Evolutionary conservation across 2,329 filamentous ascomycete genomes (phyloP).

Genomic region (Microsporum audouinii): DNA sequence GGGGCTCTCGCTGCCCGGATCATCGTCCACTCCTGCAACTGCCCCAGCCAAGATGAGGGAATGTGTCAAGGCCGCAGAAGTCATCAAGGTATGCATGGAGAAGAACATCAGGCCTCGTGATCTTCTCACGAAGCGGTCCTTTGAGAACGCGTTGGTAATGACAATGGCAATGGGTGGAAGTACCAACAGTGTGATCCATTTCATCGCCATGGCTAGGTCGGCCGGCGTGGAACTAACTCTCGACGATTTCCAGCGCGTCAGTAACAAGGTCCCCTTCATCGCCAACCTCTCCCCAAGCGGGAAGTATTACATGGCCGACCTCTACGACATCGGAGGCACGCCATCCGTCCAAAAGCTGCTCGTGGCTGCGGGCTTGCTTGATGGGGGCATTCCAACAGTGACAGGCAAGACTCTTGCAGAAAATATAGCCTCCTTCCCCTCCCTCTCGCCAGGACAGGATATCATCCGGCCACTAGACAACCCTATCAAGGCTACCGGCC

Average conservation of each 20-base stretch:
- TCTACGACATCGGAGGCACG: constrained; percentile 75
- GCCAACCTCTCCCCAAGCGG: constrained; percentile 77
- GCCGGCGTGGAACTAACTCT: constrained; percentile 66
- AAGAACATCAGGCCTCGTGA: constrained; percentile 70
- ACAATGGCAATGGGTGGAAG: constrained; percentile 87
- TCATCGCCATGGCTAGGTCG: constrained; percentile 80
- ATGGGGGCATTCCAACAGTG: constrained; percentile 68
- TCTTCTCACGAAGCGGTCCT: constrained; percentile 65
- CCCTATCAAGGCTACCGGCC: constrained; percentile 76
- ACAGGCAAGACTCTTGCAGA: constrained; percentile 75
- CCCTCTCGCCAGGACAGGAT: constrained; percentile 63
- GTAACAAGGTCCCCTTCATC: constrained; percentile 72
- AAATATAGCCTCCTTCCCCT: constrained; percentile 67
- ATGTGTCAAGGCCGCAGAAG: constrained; percentile 67
- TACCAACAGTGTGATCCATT: constrained; percentile 80
- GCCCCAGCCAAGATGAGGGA: constrained; percentile 78
- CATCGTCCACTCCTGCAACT: constrained; percentile 68
- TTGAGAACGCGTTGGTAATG: constrained; percentile 80
- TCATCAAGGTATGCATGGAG: constrained; percentile 69
- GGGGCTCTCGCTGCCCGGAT: constrained; percentile 70
- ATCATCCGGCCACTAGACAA: constrained; percentile 72
- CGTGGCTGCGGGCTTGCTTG: constrained; percentile 61
- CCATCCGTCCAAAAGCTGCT: constrained; percentile 78
- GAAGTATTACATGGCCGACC: constrained; percentile 75
- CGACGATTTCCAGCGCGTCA: constrained; percentile 72